phyloP scores from a whole-genome alignment of 75 land plant genomes.

The Chamaecyparis obtusa region DNA sequence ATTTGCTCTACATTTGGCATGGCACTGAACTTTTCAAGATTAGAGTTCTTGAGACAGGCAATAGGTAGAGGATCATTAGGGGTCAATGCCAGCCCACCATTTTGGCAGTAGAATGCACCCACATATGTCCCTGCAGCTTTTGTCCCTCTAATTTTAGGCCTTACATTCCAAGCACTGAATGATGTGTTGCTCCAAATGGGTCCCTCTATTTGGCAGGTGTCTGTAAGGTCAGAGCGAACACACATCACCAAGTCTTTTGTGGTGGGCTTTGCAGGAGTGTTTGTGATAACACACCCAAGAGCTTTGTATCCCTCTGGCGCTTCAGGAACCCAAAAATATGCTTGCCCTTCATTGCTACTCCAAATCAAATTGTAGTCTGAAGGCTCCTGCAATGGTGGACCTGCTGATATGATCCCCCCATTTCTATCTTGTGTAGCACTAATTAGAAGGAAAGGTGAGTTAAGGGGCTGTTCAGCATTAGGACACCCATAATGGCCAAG shows the following conservation, averaged over 20 bases:
- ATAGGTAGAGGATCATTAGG: constrained; percentile 12
- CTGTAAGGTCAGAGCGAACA: constrained; percentile 40
- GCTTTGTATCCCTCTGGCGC: constrained; percentile 36
- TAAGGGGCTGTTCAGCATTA: not conserved
- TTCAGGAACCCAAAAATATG: constrained; percentile 32
- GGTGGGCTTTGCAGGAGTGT: constrained; percentile 14
- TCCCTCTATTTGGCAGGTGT: constrained; percentile 4
- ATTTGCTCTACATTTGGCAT: constrained; percentile 33
- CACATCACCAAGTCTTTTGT: constrained; percentile 23
- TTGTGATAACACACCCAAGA: constrained; percentile 30
- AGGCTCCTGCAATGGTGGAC: constrained; percentile 21
- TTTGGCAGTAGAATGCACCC: constrained; percentile 23
- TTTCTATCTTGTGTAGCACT: not conserved
- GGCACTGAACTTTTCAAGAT: not conserved
- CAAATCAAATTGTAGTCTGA: constrained; percentile 27
- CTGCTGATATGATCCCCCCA: not conserved
- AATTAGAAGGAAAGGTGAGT: too few species aligned
- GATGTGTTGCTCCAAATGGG: constrained; percentile 13
- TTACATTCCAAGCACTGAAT: constrained; percentile 29
- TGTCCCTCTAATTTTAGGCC: constrained; percentile 14
- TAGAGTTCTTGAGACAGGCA: constrained; percentile 21
- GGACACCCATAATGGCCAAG: constrained; percentile 22
- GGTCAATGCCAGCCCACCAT: not conserved
- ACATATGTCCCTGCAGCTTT: constrained; percentile 15
- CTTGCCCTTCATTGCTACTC: constrained; percentile 26